These are phyloP conservation scores for Exutisphaerella laricina DNA, from an alignment of 2,329 filamentous ascomycete species.

Conservation along the genomic window DNA sequence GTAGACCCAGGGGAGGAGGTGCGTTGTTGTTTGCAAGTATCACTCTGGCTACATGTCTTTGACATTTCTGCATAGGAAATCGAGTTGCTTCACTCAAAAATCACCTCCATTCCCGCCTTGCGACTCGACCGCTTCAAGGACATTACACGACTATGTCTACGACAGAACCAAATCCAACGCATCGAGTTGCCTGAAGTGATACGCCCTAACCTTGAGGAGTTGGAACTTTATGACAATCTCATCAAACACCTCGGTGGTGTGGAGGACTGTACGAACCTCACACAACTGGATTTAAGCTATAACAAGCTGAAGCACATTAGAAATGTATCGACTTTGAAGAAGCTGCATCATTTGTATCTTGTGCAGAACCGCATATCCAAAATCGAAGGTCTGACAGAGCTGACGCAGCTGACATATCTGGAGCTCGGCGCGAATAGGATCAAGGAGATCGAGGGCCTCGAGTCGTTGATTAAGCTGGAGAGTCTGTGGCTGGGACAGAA, in stretches of 20 bases:
- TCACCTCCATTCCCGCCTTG: conserved; percentile 70
- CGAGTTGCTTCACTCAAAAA: conserved; percentile 80
- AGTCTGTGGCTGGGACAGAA: conserved; percentile 95
- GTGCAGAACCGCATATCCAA: conserved; percentile 89
- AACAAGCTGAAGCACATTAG: conserved; percentile 99
- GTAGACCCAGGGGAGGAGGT: conserved; percentile 51
- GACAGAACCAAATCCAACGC: conserved; percentile 80
- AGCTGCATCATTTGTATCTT: conserved; percentile 80
- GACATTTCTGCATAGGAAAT: conserved; percentile 75
- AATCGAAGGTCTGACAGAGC: conserved; percentile 76
- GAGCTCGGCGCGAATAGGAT: conserved; percentile 92
- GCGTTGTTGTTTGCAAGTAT: too few species aligned
- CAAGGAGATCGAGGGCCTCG: conserved; percentile 78
- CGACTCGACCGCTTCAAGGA: conserved; percentile 77
- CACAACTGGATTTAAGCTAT: conserved; percentile 83
- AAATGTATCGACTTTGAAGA: conserved; percentile 68
- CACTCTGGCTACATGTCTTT: too few species aligned
- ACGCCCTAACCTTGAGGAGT: conserved; percentile 63
- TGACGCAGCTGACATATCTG: conserved; percentile 71
- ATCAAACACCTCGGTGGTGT: conserved; percentile 81
- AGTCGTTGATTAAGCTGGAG: conserved; percentile 69
- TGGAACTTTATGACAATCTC: conserved; percentile 96
- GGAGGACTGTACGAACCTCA: conserved; percentile 69
- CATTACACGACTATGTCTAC: conserved; percentile 68
- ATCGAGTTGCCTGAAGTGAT: conserved; percentile 69